Evolutionary conservation across 1,139 yeast species (phyloP).

Genomic region (Sugiyamaella xylanicola): DNA sequence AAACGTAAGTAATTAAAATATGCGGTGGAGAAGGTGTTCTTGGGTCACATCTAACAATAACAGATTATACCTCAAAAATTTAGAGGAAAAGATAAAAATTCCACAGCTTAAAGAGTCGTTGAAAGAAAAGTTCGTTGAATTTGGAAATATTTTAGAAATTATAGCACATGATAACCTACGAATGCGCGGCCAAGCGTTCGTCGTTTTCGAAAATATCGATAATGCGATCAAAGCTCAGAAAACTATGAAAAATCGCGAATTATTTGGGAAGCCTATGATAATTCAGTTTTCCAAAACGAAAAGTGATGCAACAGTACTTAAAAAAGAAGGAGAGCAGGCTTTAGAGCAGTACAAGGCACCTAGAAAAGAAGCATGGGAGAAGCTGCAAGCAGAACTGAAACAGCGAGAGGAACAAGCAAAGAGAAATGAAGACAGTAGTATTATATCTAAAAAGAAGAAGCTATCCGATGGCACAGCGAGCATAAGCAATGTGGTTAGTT

Average conservation of each 20-base stretch:
- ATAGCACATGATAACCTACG: slow-evolving; percentile 62
- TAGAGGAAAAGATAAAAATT: slow-evolving; percentile 68
- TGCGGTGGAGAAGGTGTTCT: no score
- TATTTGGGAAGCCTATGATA: slow-evolving; percentile 60
- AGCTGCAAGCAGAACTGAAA: slow-evolving; percentile 39
- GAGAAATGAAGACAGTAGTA: slow-evolving; percentile 18
- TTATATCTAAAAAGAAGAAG: slow-evolving; percentile 31
- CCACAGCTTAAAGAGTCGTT: slow-evolving; percentile 54
- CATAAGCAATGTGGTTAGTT: slow-evolving; percentile 27
- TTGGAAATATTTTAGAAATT: slow-evolving; percentile 56
- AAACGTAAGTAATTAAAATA: slow-evolving; percentile 31
- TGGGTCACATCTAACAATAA: slow-evolving; percentile 11
- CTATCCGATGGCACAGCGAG: slow-evolving; percentile 31
- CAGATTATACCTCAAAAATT: slow-evolving; percentile 60
- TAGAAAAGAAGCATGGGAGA: slow-evolving; percentile 35
- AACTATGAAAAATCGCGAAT: slow-evolving; percentile 29
- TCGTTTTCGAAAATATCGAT: slow-evolving; percentile 55
- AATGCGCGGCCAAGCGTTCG: slow-evolving; percentile 85
- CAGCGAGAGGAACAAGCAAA: slow-evolving; percentile 36
- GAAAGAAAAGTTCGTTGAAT: slow-evolving; percentile 47
- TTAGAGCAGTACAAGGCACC: slow-evolving; percentile 36
- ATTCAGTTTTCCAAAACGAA: slow-evolving; percentile 48
- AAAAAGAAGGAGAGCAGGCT: slow-evolving; percentile 35
- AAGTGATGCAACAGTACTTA: slow-evolving; percentile 50
- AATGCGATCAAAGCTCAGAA: slow-evolving; percentile 53